These are phyloP conservation scores for Pichia cabralensis DNA, from an alignment of 805 yeast species.

Conservation along the genomic window DNA sequence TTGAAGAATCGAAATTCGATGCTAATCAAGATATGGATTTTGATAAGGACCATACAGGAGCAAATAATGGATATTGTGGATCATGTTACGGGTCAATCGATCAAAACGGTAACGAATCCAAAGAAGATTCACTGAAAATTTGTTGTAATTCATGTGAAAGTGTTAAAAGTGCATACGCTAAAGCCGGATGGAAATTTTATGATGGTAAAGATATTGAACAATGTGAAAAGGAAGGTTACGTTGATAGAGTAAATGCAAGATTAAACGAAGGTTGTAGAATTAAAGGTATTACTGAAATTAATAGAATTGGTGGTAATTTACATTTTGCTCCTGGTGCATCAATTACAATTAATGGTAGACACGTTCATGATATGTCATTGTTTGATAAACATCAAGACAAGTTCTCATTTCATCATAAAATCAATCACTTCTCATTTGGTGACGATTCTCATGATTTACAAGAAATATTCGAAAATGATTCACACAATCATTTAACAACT, in stretches of 20 bases:
- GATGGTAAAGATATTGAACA: constrained; percentile 85
- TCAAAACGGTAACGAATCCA: constrained; percentile 38
- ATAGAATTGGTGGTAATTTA: constrained; percentile 80
- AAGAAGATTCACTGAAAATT: constrained; percentile 30
- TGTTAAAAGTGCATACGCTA: constrained; percentile 71
- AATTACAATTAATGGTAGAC: constrained; percentile 45
- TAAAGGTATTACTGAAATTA: constrained; percentile 67
- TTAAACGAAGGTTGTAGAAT: constrained; percentile 83
- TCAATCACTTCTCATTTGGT: constrained; percentile 82
- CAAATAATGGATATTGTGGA: constrained; percentile 56
- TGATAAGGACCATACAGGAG: constrained; percentile 13
- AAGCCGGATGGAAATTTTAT: constrained; percentile 74
- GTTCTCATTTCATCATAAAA: constrained; percentile 66
- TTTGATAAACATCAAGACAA: constrained; percentile 45
- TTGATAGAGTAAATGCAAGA: constrained; percentile 44
- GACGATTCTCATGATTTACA: constrained; percentile 29
- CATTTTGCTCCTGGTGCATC: constrained; percentile 96
- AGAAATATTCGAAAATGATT: constrained; percentile 8
- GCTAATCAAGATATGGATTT: constrained; percentile 29
- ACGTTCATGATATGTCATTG: constrained; percentile 77
- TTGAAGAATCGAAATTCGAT: constrained; percentile 30
- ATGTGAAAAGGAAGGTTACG: constrained; percentile 86
- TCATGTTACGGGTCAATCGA: constrained; percentile 80
- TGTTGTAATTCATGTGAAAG: constrained; percentile 86
- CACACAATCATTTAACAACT: constrained; percentile 31